Conservation (phyloP, 257 asterid genomes). For the Solanum tarijense region DNA sequence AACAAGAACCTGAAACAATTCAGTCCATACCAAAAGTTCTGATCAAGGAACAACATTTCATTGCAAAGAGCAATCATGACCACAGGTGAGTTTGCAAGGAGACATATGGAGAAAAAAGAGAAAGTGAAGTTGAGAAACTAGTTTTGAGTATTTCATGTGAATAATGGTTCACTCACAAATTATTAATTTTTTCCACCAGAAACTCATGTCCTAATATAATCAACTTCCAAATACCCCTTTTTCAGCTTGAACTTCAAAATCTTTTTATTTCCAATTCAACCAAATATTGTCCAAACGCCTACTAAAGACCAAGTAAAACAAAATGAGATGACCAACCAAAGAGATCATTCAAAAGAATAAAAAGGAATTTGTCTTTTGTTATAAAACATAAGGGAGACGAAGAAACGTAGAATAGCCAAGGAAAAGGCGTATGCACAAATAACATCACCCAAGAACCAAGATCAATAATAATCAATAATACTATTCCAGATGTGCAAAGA, state of each 20-base stretch:
- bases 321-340: neutral
- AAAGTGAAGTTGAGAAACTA: neutral
- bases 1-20: constrained; percentile 71
- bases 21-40: constrained; percentile 8
- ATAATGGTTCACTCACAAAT: neutral
- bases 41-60: neutral
- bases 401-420: neutral
- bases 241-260: neutral
- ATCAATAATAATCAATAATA: neutral
- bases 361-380: neutral
- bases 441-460: neutral
- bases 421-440: neutral
- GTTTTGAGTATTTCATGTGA: neutral
- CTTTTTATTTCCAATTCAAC: neutral
- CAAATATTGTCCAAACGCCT: neutral
- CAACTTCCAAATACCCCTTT: neutral
- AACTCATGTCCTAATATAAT: neutral
- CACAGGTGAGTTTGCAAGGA: neutral
- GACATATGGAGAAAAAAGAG: neutral
- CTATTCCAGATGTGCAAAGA: neutral
- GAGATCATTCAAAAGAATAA: neutral
- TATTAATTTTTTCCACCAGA: neutral
- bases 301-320: neutral
- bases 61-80: neutral
- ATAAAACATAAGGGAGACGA: neutral